Conservation (phyloP, 805 yeast species). For the Zygotorulaspora danielsina region DNA sequence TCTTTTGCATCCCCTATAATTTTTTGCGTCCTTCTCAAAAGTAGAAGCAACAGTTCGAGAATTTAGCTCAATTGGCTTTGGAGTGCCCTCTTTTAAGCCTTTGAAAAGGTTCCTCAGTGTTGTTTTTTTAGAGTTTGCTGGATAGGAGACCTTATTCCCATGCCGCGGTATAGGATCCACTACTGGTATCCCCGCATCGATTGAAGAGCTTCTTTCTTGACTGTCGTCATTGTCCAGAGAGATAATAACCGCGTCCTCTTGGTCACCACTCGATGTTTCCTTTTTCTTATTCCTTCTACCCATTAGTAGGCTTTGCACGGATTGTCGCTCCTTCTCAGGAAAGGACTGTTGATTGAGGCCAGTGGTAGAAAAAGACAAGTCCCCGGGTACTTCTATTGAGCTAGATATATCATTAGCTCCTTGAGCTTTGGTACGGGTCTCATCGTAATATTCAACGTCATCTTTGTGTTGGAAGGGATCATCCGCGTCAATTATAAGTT, state of each 20-base stretch:
- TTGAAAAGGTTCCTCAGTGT: constrained; percentile 24
- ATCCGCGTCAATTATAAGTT: background rate
- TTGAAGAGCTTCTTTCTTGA: background rate
- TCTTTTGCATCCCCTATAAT: constrained; percentile 6
- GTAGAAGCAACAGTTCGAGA: constrained; percentile 5
- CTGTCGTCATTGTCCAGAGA: constrained; percentile 14
- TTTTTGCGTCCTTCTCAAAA: constrained; percentile 1
- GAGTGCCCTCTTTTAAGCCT: constrained; percentile 13
- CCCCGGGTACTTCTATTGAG: constrained; percentile 11
- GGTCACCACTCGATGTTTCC: background rate
- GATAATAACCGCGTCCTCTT: constrained; percentile 11
- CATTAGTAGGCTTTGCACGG: constrained; percentile 23
- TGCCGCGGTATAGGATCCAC: background rate
- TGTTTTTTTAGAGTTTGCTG: constrained; percentile 23
- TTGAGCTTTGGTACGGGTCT: background rate
- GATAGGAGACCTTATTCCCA: constrained; percentile 11
- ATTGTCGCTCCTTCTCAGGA: constrained; percentile 8
- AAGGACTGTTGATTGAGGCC: constrained; percentile 4
- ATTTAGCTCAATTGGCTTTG: constrained; percentile 3
- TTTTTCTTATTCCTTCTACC: constrained; percentile 6
- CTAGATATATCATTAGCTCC: constrained; percentile 7
- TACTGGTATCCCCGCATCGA: background rate
- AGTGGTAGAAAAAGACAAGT: constrained; percentile 12
- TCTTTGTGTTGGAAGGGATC: background rate
- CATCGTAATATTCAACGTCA: background rate